A percentile compares a stretch with the other conserved stretches of the same genome.
Evolutionary conservation across 441 rosid species (phyloP).

Genomic region (Syzygium malaccense): DNA sequence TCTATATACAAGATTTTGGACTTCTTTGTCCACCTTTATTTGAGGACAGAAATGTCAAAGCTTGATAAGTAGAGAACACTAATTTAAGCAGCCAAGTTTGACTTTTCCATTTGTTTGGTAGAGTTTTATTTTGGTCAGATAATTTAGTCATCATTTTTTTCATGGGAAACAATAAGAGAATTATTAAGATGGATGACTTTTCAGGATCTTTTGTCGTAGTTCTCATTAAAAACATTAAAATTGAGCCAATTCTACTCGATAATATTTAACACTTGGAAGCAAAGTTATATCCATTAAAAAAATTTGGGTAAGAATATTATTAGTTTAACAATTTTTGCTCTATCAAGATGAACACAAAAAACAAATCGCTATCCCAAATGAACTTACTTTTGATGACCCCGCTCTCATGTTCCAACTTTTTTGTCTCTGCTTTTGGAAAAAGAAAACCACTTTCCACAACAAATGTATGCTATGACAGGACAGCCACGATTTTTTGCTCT

Average conservation of each 20-base stretch:
- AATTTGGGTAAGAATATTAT: background rate
- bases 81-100: background rate
- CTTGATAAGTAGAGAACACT: background rate
- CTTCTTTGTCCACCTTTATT: background rate
- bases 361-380: background rate
- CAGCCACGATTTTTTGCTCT: too few relatives aligned
- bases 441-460: too few relatives aligned
- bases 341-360: background rate
- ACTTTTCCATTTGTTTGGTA: background rate
- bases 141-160: background rate
- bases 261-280: too few relatives aligned
- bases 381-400: background rate
- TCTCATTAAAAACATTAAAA: background rate
- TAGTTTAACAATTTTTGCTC: background rate
- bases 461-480: too few relatives aligned
- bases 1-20: background rate
- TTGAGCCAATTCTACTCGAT: background rate
- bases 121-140: too few relatives aligned
- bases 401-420: background rate
- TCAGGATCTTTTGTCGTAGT: background rate
- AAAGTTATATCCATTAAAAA: too few relatives aligned
- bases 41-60: background rate
- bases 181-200: too few relatives aligned
- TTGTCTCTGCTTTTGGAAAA: too few relatives aligned
- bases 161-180: background rate